Base-by-base conservation (phyloP, 257 asterid genomes). In the Solanum piurae region DNA sequence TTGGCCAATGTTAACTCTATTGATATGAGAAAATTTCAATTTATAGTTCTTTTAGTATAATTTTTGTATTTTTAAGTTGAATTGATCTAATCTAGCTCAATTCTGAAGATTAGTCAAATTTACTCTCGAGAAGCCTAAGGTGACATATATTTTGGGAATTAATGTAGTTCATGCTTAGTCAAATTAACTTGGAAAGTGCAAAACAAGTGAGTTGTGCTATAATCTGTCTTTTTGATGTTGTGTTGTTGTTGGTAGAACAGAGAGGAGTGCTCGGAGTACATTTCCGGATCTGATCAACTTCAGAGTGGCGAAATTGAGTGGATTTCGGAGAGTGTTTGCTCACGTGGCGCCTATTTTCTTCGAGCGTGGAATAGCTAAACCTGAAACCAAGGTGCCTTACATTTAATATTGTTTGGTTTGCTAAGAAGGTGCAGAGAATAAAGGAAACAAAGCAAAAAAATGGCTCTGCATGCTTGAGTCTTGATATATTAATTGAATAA, bases 211-310 rank as follows among this genome's bases (percentile, higher is more conserved):
- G 80, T 34, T 34, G 27, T 64, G 34, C 1, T 64, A 12, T 25
- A 62, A 44, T 29, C 27, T 42, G 29, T 37, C 69, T 16, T 84
- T 58, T 73, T 88, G 36, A 40, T n/a, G 12, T 76, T 5, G 13
- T 88, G 18, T 66, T 71, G 49, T 49, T 71, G 64, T 66, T 89
- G 87, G 64, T 85, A 69, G 85, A 86, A 83, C 93, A 96, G 99
- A 95, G 91, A 91, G 89, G 92, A 97, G 99, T 87, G 99, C 99
- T 25, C 92, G 98, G 94, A 96, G 98, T 91, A 97, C 99, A 34
- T 97, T 97, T 89, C 99, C 99, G 16, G 93, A 94, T 87, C 89
- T 97, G 94, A 94, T 97, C 23, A 94, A 94, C 93, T 97, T 97
- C 92, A 92, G 98, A 92, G 83, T 92, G 12, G 98, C 94, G 11